These are phyloP conservation scores for Dryas octopetala DNA, from an alignment of 306 rosid genomes.

Conservation along the genomic window DNA sequence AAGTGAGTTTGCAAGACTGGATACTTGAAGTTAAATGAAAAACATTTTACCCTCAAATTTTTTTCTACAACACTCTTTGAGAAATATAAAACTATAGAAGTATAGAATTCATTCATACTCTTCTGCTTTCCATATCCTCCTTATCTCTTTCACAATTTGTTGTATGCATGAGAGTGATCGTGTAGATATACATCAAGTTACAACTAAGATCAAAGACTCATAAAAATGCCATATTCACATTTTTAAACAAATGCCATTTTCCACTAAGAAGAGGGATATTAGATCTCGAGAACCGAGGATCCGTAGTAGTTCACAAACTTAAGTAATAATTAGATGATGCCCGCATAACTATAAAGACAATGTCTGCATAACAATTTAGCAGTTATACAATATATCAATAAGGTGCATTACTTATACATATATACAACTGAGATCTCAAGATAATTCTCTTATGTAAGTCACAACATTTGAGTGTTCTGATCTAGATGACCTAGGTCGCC, in stretches of 20 bases:
- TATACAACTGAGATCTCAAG: not conserved
- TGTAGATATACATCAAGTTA: not conserved
- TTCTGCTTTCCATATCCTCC: not conserved
- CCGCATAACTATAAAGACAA: not conserved
- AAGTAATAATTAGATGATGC: not conserved
- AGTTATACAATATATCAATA: not conserved
- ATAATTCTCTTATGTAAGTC: not conserved
- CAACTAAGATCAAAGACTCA: not conserved
- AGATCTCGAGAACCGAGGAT: not conserved
- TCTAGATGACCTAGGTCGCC: not conserved
- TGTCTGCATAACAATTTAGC: not conserved
- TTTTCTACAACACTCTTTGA: not conserved
- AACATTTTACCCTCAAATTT: not conserved
- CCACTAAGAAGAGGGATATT: not conserved
- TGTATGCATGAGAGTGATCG: not conserved
- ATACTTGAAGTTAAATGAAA: not conserved
- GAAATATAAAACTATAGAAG: too few species aligned
- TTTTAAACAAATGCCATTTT: not conserved
- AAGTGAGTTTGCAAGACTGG: not conserved
- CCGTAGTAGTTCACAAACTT: not conserved
- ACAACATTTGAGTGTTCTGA: not conserved
- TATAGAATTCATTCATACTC: not conserved
- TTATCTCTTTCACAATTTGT: constrained; percentile 11
- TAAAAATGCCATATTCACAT: not conserved
- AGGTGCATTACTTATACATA: not conserved